phyloP scores from a whole-genome alignment of 331 rosid species.

The Pyrus hybrid region DNA sequence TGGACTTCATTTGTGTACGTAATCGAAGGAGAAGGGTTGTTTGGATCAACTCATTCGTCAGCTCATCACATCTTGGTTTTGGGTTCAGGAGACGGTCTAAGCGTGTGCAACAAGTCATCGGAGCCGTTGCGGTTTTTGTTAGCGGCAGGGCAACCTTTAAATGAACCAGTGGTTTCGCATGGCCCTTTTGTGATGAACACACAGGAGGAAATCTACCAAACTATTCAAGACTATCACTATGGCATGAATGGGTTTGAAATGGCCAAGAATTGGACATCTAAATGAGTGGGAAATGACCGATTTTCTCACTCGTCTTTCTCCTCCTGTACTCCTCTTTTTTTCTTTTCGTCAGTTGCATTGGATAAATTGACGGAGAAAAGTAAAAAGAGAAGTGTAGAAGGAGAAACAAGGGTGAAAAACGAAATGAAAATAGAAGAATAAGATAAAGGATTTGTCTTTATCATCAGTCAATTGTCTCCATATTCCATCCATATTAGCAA shows the following conservation, averaged over 20 bases:
- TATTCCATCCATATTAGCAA: slow-evolving; percentile 11
- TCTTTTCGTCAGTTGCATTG: too few species aligned
- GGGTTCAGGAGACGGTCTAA: slow-evolving; percentile 56
- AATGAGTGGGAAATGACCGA: slow-evolving; percentile 10
- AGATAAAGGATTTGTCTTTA: not conserved
- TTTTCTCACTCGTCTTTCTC: not conserved
- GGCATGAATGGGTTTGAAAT: slow-evolving; percentile 73
- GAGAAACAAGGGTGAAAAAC: too few species aligned
- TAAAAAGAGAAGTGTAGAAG: too few species aligned
- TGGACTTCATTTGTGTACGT: slow-evolving; percentile 77
- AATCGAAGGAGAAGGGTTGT: slow-evolving; percentile 78
- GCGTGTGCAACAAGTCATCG: slow-evolving; percentile 74
- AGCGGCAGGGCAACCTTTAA: slow-evolving; percentile 68
- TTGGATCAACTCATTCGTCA: slow-evolving; percentile 41
- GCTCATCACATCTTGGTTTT: slow-evolving; percentile 65
- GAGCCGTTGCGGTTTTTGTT: slow-evolving; percentile 57
- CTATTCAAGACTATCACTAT: slow-evolving; percentile 64
- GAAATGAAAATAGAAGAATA: too few species aligned
- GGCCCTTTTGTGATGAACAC: slow-evolving; percentile 97
- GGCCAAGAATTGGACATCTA: slow-evolving; percentile 62
- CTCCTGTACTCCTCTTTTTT: too few species aligned
- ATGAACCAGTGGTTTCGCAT: slow-evolving; percentile 75
- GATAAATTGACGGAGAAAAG: not conserved
- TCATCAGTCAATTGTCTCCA: slow-evolving; percentile 7
- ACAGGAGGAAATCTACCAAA: slow-evolving; percentile 59